A percentile compares a stretch with the other conserved stretches of the same genome.
phyloP scores from a whole-genome alignment of 805 yeast genomes.

The Kodamaea lidongshanica region DNA sequence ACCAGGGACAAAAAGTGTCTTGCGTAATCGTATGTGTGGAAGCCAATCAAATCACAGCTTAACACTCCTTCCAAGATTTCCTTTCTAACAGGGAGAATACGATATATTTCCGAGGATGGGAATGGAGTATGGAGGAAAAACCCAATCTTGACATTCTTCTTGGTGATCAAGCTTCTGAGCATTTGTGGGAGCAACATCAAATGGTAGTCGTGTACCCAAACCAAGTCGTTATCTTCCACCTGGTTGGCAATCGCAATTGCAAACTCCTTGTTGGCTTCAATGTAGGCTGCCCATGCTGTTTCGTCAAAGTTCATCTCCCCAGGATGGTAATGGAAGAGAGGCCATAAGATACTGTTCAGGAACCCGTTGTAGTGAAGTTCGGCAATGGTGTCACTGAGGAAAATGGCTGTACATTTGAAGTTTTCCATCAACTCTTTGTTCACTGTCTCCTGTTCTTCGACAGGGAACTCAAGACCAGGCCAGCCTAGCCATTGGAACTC shows the following conservation, averaged over 20 bases:
- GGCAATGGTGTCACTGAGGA: constrained; percentile 80
- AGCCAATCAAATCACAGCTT: constrained; percentile 91
- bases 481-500: constrained; percentile 97
- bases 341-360: constrained; percentile 93
- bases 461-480: constrained; percentile 86
- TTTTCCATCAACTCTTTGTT: constrained; percentile 63
- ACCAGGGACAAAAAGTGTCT: constrained; percentile 91
- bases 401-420: constrained; percentile 88
- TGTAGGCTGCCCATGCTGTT: constrained; percentile 95
- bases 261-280: constrained; percentile 82
- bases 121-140: constrained; percentile 96
- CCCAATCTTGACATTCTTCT: constrained; percentile 67
- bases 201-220: constrained; percentile 98
- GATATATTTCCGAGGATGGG: constrained; percentile 93
- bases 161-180: constrained; percentile 57
- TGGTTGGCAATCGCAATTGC: constrained; percentile 65
- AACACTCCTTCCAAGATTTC: constrained; percentile 89
- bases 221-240: constrained; percentile 75
- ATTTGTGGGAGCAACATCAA: constrained; percentile 90
- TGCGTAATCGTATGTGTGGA: constrained; percentile 98
- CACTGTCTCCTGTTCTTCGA: constrained; percentile 62
- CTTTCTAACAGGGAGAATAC: constrained; percentile 91
- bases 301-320: constrained; percentile 99
- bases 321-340: constrained; percentile 96
- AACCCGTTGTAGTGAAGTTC: constrained; percentile 97